These are phyloP conservation scores for Pythium vanterpoolii DNA, from an alignment of 352 stramenopile species.

Conservation along the genomic window DNA sequence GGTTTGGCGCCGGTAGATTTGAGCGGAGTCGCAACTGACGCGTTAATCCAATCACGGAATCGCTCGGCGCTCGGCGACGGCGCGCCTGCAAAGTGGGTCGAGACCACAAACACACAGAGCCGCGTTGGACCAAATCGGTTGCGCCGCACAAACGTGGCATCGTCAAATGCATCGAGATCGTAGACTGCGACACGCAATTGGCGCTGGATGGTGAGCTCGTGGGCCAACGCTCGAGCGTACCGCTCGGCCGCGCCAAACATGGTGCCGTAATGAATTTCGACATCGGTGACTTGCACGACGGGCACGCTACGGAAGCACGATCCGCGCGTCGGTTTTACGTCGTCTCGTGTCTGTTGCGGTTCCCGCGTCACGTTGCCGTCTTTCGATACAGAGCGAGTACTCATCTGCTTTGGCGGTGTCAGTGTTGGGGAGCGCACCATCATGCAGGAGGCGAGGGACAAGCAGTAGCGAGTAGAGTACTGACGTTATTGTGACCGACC, in stretches of 20 bases:
- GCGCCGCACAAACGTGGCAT: constrained; percentile 20
- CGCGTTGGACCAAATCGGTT: constrained; percentile 25
- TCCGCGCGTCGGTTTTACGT: not conserved
- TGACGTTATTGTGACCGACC: too few species aligned
- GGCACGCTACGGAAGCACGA: not conserved
- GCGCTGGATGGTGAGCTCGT: constrained; percentile 48
- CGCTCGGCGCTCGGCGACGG: constrained; percentile 88
- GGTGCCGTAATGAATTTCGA: constrained; percentile 93
- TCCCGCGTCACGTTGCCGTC: not conserved
- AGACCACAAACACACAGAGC: constrained; percentile 89
- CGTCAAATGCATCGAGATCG: constrained; percentile 88
- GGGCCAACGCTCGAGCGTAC: constrained; percentile 83
- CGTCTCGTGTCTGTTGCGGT: constrained; percentile 16
- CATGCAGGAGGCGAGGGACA: too few species aligned
- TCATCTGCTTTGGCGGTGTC: not conserved
- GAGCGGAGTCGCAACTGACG: not conserved
- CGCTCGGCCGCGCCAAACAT: constrained; percentile 93
- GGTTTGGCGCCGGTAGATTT: not conserved
- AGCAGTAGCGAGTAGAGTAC: too few species aligned
- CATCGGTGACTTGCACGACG: constrained; percentile 25
- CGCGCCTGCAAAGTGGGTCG: constrained; percentile 95
- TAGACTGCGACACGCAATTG: constrained; percentile 61
- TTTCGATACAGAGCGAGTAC: not conserved
- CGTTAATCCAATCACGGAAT: constrained; percentile 32
- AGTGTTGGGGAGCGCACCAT: too few species aligned